A percentile compares a stretch with the other conserved stretches of the same genome.
phyloP scores from a whole-genome alignment of 2,329 filamentous ascomycete species.

The Talaromyces rugulosus region DNA sequence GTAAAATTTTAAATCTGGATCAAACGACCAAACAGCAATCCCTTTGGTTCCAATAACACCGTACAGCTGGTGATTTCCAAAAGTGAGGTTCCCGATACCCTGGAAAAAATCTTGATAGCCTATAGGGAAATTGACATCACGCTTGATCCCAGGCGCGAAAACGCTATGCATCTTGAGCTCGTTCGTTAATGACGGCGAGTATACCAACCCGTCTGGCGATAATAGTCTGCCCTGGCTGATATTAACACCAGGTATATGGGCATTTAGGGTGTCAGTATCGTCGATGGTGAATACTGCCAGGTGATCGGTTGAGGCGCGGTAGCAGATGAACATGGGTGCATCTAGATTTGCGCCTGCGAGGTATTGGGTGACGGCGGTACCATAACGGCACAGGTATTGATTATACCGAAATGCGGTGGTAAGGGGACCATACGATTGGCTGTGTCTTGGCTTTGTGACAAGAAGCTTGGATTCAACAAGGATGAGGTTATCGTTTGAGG shows the following conservation, averaged over 20 bases:
- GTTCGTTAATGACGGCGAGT: not conserved
- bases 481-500: not conserved
- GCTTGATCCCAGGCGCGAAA: not conserved
- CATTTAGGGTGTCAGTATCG: not conserved
- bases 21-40: slow-evolving; percentile 1
- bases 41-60: not conserved
- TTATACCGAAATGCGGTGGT: not conserved
- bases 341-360: not conserved
- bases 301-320: not conserved
- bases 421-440: not conserved
- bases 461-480: not conserved
- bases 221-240: not conserved
- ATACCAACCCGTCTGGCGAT: not conserved
- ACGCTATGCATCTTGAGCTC: not conserved
- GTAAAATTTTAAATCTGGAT: not conserved
- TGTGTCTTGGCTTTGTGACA: not conserved
- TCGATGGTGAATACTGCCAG: not conserved
- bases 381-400: slow-evolving; percentile 2
- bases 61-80: slow-evolving; percentile 1
- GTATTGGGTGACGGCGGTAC: not conserved
- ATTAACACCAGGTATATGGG: too few species aligned
- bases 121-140: not conserved
- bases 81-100: not conserved
- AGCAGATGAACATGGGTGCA: not conserved
- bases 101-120: not conserved